phyloP scores from a whole-genome alignment of 208 protist species.

The Trypanosoma mega region DNA sequence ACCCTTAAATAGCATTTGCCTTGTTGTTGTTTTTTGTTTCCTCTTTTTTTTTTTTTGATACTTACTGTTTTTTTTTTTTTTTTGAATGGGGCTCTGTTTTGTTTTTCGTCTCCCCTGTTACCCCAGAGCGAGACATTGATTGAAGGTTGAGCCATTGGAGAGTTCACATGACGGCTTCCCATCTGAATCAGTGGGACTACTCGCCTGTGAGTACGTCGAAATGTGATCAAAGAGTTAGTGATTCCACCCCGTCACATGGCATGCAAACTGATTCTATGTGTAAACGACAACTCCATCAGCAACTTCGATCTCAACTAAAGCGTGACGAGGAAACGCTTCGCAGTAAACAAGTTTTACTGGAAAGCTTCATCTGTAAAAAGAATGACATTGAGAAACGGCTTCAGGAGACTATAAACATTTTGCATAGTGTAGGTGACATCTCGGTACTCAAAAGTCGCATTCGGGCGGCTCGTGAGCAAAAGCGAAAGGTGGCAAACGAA shows the following conservation, averaged over 20 bases:
- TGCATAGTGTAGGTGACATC: conserved; percentile 1
- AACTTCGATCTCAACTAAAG: not conserved
- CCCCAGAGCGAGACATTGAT: not conserved
- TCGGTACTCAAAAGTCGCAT: not conserved
- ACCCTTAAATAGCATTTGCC: no score
- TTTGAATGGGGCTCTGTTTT: conserved; percentile 14
- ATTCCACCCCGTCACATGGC: not conserved
- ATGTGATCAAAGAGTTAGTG: not conserved
- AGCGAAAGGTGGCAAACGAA: not conserved
- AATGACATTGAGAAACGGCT: conserved; percentile 4
- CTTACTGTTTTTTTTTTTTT: no score
- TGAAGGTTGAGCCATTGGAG: not conserved
- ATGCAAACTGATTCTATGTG: not conserved
- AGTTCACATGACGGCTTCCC: not conserved
- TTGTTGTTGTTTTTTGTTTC: no score
- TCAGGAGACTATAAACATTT: not conserved
- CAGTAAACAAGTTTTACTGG: not conserved
- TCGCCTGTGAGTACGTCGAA: no score
- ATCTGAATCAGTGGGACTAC: not conserved
- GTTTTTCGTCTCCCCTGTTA: conserved; percentile 18
- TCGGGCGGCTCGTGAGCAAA: not conserved
- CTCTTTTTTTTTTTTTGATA: no score
- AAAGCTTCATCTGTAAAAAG: conserved; percentile 3
- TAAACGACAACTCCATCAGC: not conserved
- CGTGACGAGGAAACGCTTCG: conserved; percentile 5